phyloP scores from a whole-genome alignment of 345 rosid genomes.

The Lumnitzera littorea region DNA sequence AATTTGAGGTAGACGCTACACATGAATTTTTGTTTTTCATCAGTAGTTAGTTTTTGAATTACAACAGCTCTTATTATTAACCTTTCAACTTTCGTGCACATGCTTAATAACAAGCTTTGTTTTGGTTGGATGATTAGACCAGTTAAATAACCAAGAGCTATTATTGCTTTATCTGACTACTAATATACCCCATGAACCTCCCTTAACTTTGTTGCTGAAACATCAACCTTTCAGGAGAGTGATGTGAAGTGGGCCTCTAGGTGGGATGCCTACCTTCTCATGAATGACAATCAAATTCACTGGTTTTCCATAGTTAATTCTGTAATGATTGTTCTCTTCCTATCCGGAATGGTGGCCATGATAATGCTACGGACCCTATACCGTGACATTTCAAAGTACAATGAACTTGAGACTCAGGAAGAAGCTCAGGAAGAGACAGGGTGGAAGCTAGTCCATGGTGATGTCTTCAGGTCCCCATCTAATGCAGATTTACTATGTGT shows the following conservation, averaged over 20 bases:
- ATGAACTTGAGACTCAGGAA: constrained; percentile 37
- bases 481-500: constrained; percentile 30
- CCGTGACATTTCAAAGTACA: constrained; percentile 36
- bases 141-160: background rate
- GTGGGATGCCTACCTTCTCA: constrained; percentile 38
- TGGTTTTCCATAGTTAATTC: constrained; percentile 40
- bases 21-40: background rate
- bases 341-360: constrained; percentile 43
- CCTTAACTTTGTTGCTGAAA: background rate
- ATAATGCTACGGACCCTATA: constrained; percentile 34
- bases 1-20: constrained; percentile 50
- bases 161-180: background rate
- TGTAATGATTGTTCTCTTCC: constrained; percentile 35
- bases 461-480: constrained; percentile 37
- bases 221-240: constrained; percentile 17
- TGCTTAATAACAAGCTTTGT: too few relatives aligned
- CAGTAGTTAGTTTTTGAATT: background rate
- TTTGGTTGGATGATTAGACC: too few relatives aligned
- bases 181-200: background rate
- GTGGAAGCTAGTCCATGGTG: constrained; percentile 39
- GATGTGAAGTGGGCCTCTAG: constrained; percentile 41
- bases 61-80: background rate
- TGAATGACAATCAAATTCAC: constrained; percentile 36
- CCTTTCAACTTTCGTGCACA: background rate
- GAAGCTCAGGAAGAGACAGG: constrained; percentile 40